Conservation (phyloP, 768 basidiomycete genomes). For the Artomyces pyxidatus region DNA sequence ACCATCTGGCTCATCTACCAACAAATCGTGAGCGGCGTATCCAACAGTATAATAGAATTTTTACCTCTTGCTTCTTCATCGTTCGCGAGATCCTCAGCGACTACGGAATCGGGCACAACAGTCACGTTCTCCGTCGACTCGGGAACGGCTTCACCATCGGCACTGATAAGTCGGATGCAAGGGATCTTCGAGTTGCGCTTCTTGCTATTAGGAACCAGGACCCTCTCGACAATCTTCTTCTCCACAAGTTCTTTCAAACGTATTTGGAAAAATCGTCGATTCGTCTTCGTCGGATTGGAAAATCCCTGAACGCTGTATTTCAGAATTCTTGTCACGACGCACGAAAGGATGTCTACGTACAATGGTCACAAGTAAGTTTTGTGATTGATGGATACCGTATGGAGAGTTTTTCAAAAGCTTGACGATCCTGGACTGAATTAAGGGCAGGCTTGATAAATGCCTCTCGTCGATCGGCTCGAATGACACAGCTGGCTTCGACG, state of each 20-base stretch:
- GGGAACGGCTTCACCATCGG: conserved; percentile 26
- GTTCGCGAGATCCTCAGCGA: no score
- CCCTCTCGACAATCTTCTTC: conserved; percentile 67
- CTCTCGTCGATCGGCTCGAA: conserved; percentile 74
- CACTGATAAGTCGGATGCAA: conserved; percentile 57
- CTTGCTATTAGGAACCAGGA: conserved; percentile 56
- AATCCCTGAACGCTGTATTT: conserved; percentile 50
- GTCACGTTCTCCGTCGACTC: conserved; percentile 11
- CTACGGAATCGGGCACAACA: no score
- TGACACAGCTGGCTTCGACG: conserved; percentile 23
- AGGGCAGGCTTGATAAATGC: conserved; percentile 65
- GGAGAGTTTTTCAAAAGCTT: conserved; percentile 65
- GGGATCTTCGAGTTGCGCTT: conserved; percentile 39
- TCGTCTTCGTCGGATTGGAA: conserved; percentile 60
- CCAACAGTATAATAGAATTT: no score
- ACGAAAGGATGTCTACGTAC: conserved; percentile 33
- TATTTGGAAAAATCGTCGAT: conserved; percentile 76
- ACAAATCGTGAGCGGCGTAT: neutral
- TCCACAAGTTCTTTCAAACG: conserved; percentile 67
- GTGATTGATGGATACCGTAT: conserved; percentile 62
- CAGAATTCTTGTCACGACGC: neutral
- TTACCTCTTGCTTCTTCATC: no score
- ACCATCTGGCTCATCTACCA: conserved; percentile 13
- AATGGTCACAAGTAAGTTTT: conserved; percentile 69
- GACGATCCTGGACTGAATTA: conserved; percentile 63